These are phyloP conservation scores for Phialophora chinensis DNA, from an alignment of 2,329 filamentous ascomycete genomes.

Conservation along the genomic window DNA sequence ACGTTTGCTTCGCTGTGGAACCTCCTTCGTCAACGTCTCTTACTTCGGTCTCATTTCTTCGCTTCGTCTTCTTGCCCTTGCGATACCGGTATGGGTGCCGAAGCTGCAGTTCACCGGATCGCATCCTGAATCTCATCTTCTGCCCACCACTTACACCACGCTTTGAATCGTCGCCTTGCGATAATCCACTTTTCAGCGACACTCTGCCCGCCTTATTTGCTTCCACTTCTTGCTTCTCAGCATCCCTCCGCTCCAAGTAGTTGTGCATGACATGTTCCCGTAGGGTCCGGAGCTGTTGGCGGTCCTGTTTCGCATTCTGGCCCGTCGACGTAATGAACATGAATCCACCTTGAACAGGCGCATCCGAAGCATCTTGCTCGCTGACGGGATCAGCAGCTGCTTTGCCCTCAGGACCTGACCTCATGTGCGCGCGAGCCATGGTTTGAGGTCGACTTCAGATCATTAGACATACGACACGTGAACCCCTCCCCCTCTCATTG, in stretches of 20 bases:
- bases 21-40: background rate
- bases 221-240: conserved; percentile 11
- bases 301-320: conserved; percentile 10
- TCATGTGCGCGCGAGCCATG: background rate
- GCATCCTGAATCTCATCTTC: conserved; percentile 29
- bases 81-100: conserved; percentile 16
- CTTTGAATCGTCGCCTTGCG: background rate
- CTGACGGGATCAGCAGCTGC: background rate
- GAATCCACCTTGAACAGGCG: conserved; percentile 10
- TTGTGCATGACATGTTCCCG: conserved; percentile 32
- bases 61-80: conserved; percentile 18
- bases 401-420: background rate
- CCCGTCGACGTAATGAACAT: conserved; percentile 26
- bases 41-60: background rate
- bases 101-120: conserved; percentile 17
- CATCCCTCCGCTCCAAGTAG: conserved; percentile 25
- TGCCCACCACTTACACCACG: conserved; percentile 13
- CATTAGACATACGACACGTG: background rate
- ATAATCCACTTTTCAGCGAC: background rate
- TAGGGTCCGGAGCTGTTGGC: conserved; percentile 18
- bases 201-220: background rate
- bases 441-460: background rate
- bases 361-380: background rate
- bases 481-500: background rate
- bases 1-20: background rate